These are phyloP conservation scores for Malus hybrid DNA, from an alignment of 331 rosid species.

Conservation along the genomic window DNA sequence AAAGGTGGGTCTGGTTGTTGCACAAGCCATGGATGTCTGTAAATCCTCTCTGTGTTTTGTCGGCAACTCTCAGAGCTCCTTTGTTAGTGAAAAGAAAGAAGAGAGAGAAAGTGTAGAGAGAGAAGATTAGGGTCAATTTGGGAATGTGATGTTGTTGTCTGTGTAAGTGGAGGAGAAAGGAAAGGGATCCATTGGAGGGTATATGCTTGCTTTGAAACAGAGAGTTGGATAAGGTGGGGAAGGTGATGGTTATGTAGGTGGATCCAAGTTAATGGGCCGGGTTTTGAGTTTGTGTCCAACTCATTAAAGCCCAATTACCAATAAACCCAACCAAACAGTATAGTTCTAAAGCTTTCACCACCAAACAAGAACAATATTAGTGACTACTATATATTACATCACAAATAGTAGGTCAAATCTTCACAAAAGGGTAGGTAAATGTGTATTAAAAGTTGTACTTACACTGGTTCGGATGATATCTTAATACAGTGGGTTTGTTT, in stretches of 20 bases:
- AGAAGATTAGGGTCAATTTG: not conserved
- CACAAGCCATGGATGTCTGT: slow-evolving; percentile 40
- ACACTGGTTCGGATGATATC: not conserved
- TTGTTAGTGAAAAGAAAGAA: not conserved
- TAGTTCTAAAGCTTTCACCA: not conserved
- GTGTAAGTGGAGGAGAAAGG: slow-evolving; percentile 32
- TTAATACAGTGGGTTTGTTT: no score
- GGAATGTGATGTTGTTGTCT: not conserved
- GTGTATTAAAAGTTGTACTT: not conserved
- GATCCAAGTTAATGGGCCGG: not conserved
- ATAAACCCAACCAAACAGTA: not conserved
- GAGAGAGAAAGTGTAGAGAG: not conserved
- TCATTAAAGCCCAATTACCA: not conserved
- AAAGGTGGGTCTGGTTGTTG: slow-evolving; percentile 42
- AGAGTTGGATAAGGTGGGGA: slow-evolving; percentile 55
- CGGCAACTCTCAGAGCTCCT: not conserved
- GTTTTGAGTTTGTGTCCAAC: not conserved
- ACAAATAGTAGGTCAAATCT: not conserved
- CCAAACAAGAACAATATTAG: not conserved
- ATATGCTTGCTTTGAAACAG: slow-evolving; percentile 18
- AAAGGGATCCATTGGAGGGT: slow-evolving; percentile 36
- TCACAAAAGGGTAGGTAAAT: not conserved
- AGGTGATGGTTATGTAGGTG: not conserved
- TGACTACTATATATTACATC: not conserved
- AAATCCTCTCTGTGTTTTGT: not conserved